A percentile compares a stretch with the other conserved stretches of the same genome.
These are phyloP conservation scores for Eimeria praecox DNA, from an alignment of 169 alveolate species.

Conservation along the genomic window DNA sequence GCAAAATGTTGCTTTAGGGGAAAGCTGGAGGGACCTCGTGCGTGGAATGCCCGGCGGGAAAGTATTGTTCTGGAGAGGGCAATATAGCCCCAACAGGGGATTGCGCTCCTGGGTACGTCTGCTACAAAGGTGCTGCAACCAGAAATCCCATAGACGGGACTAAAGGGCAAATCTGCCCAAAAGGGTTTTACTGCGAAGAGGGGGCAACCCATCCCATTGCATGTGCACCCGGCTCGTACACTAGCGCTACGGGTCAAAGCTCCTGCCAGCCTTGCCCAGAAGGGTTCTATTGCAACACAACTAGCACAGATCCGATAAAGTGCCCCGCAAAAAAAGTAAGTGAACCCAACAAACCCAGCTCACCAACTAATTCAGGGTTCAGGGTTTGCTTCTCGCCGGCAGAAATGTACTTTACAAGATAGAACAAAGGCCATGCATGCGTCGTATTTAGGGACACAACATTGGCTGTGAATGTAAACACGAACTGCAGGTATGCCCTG, in stretches of 20 bases:
- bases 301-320: slow-evolving; percentile 6
- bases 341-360: neutral
- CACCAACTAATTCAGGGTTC: neutral
- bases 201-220: slow-evolving; percentile 59
- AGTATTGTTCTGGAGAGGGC: slow-evolving; percentile 79
- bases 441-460: neutral
- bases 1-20: neutral
- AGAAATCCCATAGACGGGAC: neutral
- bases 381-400: neutral
- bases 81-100: slow-evolving; percentile 62
- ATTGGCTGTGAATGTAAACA: neutral
- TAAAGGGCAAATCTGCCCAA: slow-evolving; percentile 46
- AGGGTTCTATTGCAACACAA: slow-evolving; percentile 55
- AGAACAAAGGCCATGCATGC: neutral
- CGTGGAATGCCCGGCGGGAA: slow-evolving; percentile 82
- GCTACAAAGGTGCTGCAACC: slow-evolving; percentile 27
- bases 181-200: slow-evolving; percentile 52
- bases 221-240: slow-evolving; percentile 73
- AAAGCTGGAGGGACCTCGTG: slow-evolving; percentile 59
- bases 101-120: slow-evolving; percentile 61
- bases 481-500: slow-evolving; percentile 74
- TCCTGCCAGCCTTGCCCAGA: slow-evolving; percentile 71
- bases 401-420: neutral
- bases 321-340: slow-evolving; percentile 53
- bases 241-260: slow-evolving; percentile 51